Evolutionary conservation across 441 rosid genomes (phyloP), one percentile per base, ranked within the genome.

Genomic region (Erodium texanum): DNA sequence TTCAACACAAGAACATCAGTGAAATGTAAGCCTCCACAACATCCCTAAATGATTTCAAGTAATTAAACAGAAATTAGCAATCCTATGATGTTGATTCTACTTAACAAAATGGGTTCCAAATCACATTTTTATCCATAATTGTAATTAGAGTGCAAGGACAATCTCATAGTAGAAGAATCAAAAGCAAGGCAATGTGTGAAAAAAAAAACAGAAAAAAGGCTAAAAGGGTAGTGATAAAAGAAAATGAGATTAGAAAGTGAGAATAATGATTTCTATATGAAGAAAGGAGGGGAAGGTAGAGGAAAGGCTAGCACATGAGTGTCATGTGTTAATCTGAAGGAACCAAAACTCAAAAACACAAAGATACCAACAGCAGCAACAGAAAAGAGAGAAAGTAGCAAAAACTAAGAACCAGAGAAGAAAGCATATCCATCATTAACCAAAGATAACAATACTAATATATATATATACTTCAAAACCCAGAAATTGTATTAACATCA

Each of bases 1-100:
- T 85, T 75, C 18, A 89, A 81, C 71, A 75, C 70, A 20, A 84
- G 83, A 73, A 89, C 86, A 54, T 89, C 95, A 61, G 85, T 78
- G 73, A 87, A 87, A 82, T 89, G 89, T 67, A 82, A 66, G 58
- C 92, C 95, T 5, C 92, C 89, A 69, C 89, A 84, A 71, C 95
- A 89, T 12, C 95, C 95, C 95, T 87, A n/a, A n/a, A n/a, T n/a
- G n/a, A n/a, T n/a, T n/a, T n/a, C n/a, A n/a, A n/a, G n/a, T 80
- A 48, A 78, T 3, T 4, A 54, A 9, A 18, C 61, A 19, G 23
- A 54, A 54, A 15, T 18, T 0, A 19, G 61, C 34, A 29, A 29
- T 29, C 34, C n/a, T n/a, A n/a, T n/a, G n/a, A n/a, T n/a, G n/a
- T n/a, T n/a, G n/a, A n/a, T n/a, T n/a, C n/a, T n/a, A n/a, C n/a